These are phyloP conservation scores for Rhodotorula diobovata DNA, from an alignment of 768 basidiomycete species.

Conservation along the genomic window DNA sequence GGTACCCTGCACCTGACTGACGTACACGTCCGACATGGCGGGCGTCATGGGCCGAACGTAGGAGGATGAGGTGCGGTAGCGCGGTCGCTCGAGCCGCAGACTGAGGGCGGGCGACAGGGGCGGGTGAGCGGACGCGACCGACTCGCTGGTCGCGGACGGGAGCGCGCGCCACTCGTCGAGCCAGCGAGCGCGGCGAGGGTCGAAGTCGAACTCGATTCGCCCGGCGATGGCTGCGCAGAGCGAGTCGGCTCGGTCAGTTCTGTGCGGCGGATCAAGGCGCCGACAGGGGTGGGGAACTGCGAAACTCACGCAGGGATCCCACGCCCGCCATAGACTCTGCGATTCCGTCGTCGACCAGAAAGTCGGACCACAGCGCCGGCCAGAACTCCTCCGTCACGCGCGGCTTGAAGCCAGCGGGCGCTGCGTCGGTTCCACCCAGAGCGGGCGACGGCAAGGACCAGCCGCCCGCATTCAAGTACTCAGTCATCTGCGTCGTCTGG, in stretches of 20 bases:
- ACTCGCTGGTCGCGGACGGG: conserved; percentile 50
- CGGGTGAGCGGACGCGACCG: neutral
- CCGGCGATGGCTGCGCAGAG: conserved; percentile 63
- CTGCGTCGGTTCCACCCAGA: neutral
- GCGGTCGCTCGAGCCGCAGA: neutral
- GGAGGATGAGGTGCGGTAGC: conserved; percentile 8
- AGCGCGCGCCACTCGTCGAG: conserved; percentile 64
- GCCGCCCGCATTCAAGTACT: no score
- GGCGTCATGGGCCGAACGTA: conserved; percentile 15
- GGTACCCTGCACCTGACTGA: neutral
- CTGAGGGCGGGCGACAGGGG: neutral
- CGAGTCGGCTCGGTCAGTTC: conserved; percentile 40
- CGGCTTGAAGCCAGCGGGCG: neutral
- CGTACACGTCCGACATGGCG: neutral
- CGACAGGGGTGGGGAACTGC: neutral
- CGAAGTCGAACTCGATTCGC: conserved; percentile 81
- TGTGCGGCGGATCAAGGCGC: neutral
- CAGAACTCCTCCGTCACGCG: conserved; percentile 69
- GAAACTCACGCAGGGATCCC: conserved; percentile 12
- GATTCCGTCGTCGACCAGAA: conserved; percentile 51
- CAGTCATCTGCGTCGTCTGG: no score
- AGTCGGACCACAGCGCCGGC: conserved; percentile 65
- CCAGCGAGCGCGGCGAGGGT: conserved; percentile 70
- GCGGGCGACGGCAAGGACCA: neutral
- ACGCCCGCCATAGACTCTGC: neutral